Base-by-base conservation (phyloP, 371 early-diverging fungal species). In the Choanephora cucurbitarum region DNA sequence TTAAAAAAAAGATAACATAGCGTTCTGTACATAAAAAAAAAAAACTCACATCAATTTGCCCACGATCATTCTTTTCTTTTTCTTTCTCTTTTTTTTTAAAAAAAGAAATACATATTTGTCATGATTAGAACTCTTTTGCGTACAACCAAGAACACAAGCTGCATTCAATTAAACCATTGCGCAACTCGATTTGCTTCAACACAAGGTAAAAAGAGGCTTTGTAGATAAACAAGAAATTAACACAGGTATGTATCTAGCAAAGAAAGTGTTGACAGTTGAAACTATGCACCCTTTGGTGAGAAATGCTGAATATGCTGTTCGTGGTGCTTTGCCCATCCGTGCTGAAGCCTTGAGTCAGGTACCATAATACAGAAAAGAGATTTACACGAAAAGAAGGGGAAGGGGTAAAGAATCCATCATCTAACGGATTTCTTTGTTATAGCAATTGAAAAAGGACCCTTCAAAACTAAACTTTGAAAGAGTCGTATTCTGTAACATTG, bases 281-380 rank as follows among this genome's bases (percentile, higher is more conserved):
- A 85, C 80, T 2, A 89, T 93, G 75, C 91, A 92, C 64, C 86
- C 85, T 49, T 76, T 83, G 56, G 67, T 95, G 59, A 80, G 75
- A 55, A 75, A 82, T 32, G 90, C 91, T 55, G 91, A 97, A 65
- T 98, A 98, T 69, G 98, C 99, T 28, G 99, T 98, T 6, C 91
- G 99, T 53, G 99, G 99, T 41, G 96, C 89, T 55, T 76, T 96
- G 22, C 96, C 99, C 22, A 94, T 98, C 64, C 88, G 92, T 33
- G 95, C 97, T 13, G 99, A 98, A 56, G 80, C 87, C 53, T 78
- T 98, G 52, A 78, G 77, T 42, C 76, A 86, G 74, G 91, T 92
- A 74, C n/a, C n/a, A n/a, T n/a, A n/a, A n/a, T n/a, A n/a, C n/a
- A n/a, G n/a, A n/a, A n/a, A n/a, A n/a, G n/a, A n/a, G n/a, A n/a